Base-by-base conservation (phyloP, 2,329 filamentous ascomycete genomes). In the Epichloe bromicola region DNA sequence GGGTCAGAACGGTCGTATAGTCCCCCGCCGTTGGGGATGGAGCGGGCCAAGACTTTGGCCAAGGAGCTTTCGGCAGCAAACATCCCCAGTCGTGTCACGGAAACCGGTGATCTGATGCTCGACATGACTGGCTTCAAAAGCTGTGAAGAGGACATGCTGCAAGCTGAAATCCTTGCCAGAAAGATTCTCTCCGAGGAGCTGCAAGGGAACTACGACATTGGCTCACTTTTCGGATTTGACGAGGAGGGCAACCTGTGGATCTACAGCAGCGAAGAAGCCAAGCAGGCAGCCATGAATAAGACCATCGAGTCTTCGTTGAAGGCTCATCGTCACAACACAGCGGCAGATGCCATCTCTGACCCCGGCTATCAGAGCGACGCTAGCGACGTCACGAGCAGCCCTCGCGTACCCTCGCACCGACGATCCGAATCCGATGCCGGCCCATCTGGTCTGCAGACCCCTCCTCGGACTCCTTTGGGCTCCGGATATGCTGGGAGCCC, bases 241-340 rank as follows among this genome's bases (percentile, higher is more conserved):
- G 89, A 95, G 62, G 82, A 93, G 53, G 93, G 93, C 6, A 98
- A 98, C 61, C 75, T 98, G n/a, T 97, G 93, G 91, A 97, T 98
- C 58, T 98, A 98, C 70, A 93, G 89, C 69, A 97, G 90, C 60
- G 90, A 97, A 66, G 90, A 95, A 62, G 89, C 93, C 23, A 97
- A 96, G 63, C 85, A 93, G 60, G 85, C 86, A 6, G 91, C 91
- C 34, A 84, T 84, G 71, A 83, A 85, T 64, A 77, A 71, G 58
- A 77, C 76, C 1, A 73, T 77, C 54, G 75, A 78, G 51, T 69
- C 73, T 7, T 70, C 74, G 10, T 62, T 78, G 46, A 68, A 71
- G 17, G 66, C 70, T 10, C 67, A 69, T 52, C 65, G 70, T 15
- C 66, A 69, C 14, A 72, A 81, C 38, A 70, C 80, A 19, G 78